A percentile compares a stretch with the other conserved stretches of the same genome.
Evolutionary conservation across 805 yeast species (phyloP).

Genomic region (Metahyphopichia silvanorum): DNA sequence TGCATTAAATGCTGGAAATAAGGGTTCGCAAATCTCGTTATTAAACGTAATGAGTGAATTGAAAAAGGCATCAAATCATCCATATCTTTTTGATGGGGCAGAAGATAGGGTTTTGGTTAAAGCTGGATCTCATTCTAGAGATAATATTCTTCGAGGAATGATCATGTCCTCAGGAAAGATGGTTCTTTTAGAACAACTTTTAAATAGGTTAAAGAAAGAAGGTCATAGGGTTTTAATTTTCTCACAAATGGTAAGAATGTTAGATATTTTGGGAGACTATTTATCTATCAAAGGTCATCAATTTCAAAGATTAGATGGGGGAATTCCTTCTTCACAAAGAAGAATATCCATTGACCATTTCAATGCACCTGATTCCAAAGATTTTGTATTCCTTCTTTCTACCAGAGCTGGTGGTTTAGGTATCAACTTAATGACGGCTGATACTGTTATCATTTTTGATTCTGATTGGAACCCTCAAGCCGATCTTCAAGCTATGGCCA

Average conservation of each 20-base stretch:
- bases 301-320: constrained; percentile 95
- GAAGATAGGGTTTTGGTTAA: constrained; percentile 76
- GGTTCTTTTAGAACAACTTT: constrained; percentile 89
- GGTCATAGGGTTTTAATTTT: constrained; percentile 95
- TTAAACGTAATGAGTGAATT: constrained; percentile 92
- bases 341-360: constrained; percentile 94
- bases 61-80: constrained; percentile 96
- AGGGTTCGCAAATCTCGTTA: constrained; percentile 72
- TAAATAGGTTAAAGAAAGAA: constrained; percentile 81
- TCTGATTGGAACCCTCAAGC: constrained; percentile 99
- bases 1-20: constrained; percentile 83
- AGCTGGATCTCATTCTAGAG: constrained; percentile 64
- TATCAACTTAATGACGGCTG: constrained; percentile 98
- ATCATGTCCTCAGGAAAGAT: constrained; percentile 98
- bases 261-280: constrained; percentile 94
- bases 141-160: constrained; percentile 80
- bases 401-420: constrained; percentile 99
- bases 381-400: constrained; percentile 83
- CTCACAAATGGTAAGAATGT: constrained; percentile 95
- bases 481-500: constrained; percentile 98
- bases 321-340: constrained; percentile 90
- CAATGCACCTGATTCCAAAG: constrained; percentile 89
- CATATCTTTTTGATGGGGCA: constrained; percentile 90
- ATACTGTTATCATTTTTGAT: constrained; percentile 95
- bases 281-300: constrained; percentile 79